A percentile compares a stretch with the other conserved stretches of the same genome.
Evolutionary conservation across 1,284 basidiomycete genomes (phyloP).

Genomic region (Calocybe gambosa): DNA sequence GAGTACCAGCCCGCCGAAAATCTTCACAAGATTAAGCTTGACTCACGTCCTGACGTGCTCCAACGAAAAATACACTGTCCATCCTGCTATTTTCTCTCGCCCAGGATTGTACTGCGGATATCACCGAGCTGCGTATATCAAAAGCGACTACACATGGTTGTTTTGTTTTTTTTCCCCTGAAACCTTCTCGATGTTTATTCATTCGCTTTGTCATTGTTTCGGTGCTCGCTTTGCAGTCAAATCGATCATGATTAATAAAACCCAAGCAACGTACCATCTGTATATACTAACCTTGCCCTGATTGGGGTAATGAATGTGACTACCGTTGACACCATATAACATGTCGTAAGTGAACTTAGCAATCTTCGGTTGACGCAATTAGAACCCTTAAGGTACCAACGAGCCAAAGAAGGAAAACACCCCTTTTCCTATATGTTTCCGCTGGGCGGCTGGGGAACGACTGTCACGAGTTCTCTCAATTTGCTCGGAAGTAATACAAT

Average conservation of each 20-base stretch:
- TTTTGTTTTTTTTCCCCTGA: constrained; percentile 10
- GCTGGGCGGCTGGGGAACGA: not conserved
- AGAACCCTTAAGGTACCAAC: constrained; percentile 6
- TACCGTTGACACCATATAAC: not conserved
- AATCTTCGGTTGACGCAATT: constrained; percentile 8
- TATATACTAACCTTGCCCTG: not conserved
- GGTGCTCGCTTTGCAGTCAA: not conserved
- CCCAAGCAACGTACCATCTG: not conserved
- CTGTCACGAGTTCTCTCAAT: constrained; percentile 6
- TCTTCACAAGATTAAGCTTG: constrained; percentile 11
- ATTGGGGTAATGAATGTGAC: not conserved
- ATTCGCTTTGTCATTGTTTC: not conserved
- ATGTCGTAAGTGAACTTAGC: constrained; percentile 6
- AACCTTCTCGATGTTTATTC: constrained; percentile 1
- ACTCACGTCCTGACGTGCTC: constrained; percentile 6
- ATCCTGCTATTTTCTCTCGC: not conserved
- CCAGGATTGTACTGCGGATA: constrained; percentile 2
- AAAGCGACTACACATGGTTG: constrained; percentile 10
- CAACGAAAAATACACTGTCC: not conserved
- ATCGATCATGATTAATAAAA: not conserved
- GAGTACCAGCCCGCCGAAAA: constrained; percentile 6
- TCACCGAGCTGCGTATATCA: constrained; percentile 6
- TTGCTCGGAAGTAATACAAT: constrained; percentile 9
- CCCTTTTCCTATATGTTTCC: not conserved
- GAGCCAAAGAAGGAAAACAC: not conserved